A percentile compares a stretch with the other conserved stretches of the same genome.
These are phyloP conservation scores for Pythium chondricola DNA, from an alignment of 352 stramenopile genomes.

Conservation along the genomic window DNA sequence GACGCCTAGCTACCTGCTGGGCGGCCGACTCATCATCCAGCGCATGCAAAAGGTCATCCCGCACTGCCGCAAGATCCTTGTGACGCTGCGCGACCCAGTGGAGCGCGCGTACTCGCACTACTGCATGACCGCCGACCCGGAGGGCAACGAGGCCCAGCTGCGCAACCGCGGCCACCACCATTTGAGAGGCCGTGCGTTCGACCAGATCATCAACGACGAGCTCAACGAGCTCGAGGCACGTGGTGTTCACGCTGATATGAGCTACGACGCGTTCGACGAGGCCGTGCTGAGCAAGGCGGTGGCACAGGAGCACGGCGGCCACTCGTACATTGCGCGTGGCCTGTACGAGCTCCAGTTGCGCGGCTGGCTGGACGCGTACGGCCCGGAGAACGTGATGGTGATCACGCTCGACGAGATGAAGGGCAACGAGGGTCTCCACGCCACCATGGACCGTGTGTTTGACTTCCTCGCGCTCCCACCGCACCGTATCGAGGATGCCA, in stretches of 20 bases:
- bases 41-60: constrained; percentile 74
- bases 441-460: constrained; percentile 81
- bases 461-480: constrained; percentile 79
- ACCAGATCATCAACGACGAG: constrained; percentile 70
- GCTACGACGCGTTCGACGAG: constrained; percentile 59
- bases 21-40: constrained; percentile 61
- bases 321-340: constrained; percentile 81
- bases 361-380: constrained; percentile 90
- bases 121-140: constrained; percentile 78
- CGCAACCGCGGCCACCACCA: constrained; percentile 72
- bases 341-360: constrained; percentile 94
- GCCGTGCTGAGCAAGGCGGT: constrained; percentile 44
- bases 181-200: constrained; percentile 53
- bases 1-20: constrained; percentile 89
- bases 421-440: constrained; percentile 48
- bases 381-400: constrained; percentile 86
- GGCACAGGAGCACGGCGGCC: constrained; percentile 56
- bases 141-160: constrained; percentile 71
- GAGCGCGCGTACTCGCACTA: constrained; percentile 87
- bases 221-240: constrained; percentile 50
- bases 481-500: constrained; percentile 71
- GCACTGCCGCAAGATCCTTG: constrained; percentile 79
- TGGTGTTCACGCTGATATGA: constrained; percentile 71
- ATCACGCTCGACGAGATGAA: constrained; percentile 94
- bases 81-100: constrained; percentile 77